A percentile compares a stretch with the other conserved stretches of the same genome.
These are phyloP conservation scores for Borovskyia barvae DNA, from an alignment of 208 protist species.

Conservation along the genomic window DNA sequence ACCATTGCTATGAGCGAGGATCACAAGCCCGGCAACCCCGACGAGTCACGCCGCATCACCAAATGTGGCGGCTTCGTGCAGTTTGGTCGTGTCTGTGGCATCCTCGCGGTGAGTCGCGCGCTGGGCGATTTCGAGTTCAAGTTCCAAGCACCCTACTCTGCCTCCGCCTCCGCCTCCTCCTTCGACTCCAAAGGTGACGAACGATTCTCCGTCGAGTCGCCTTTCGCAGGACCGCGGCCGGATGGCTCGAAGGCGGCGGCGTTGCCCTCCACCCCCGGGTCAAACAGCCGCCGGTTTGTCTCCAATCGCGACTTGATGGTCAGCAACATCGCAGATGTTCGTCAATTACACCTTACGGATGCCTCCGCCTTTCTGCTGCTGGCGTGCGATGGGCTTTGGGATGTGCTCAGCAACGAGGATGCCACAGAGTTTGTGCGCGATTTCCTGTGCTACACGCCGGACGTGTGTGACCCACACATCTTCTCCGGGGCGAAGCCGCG, in stretches of 20 bases:
- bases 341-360: slow-evolving; percentile 72
- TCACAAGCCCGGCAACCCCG: slow-evolving; percentile 83
- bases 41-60: slow-evolving; percentile 73
- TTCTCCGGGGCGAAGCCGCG: slow-evolving; percentile 31
- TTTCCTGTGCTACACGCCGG: slow-evolving; percentile 75
- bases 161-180: slow-evolving; percentile 23
- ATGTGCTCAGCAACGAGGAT: slow-evolving; percentile 85
- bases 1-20: slow-evolving; percentile 90
- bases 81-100: slow-evolving; percentile 91
- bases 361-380: slow-evolving; percentile 73
- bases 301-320: slow-evolving; percentile 65
- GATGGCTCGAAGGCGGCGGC: not conserved
- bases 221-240: slow-evolving; percentile 14
- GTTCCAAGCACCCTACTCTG: no score
- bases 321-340: slow-evolving; percentile 76
- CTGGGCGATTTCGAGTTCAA: slow-evolving; percentile 94
- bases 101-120: slow-evolving; percentile 87
- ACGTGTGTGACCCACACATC: slow-evolving; percentile 41
- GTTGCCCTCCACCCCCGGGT: not conserved
- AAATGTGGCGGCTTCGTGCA: slow-evolving; percentile 88
- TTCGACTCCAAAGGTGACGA: slow-evolving; percentile 24
- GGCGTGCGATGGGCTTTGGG: slow-evolving; percentile 89
- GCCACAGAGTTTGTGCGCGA: slow-evolving; percentile 75
- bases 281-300: slow-evolving; percentile 26
- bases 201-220: slow-evolving; percentile 11